Percentiles rank a stretch among this genome's conserved stretches.
Evolutionary conservation across 805 yeast genomes (phyloP).

Genomic region (Brettanomyces bruxellensis): DNA sequence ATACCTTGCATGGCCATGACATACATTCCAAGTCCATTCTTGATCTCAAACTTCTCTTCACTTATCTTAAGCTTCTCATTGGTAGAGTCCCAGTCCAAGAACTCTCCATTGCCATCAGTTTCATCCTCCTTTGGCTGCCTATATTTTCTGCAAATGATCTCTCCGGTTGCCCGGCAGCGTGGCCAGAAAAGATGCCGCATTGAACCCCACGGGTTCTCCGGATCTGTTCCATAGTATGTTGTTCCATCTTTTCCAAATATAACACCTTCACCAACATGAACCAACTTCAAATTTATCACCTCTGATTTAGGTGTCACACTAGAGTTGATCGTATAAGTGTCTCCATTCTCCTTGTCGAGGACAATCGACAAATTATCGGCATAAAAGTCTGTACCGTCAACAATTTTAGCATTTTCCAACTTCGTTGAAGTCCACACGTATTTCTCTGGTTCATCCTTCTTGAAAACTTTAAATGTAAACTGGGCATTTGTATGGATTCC

Average conservation of each 20-base stretch:
- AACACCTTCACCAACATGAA: constrained; percentile 64
- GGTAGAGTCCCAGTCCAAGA: constrained; percentile 1
- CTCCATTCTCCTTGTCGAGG: constrained; percentile 35
- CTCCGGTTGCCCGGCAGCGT: constrained; percentile 64
- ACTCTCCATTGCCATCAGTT: constrained; percentile 6
- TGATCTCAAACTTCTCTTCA: constrained; percentile 16
- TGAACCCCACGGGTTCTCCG: constrained; percentile 86
- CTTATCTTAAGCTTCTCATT: constrained; percentile 4
- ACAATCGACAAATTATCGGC: constrained; percentile 68
- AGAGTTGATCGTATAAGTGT: constrained; percentile 46
- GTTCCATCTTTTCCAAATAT: constrained; percentile 86
- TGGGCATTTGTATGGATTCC: constrained; percentile 88
- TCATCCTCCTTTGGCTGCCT: constrained; percentile 7
- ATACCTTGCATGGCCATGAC: constrained; percentile 97
- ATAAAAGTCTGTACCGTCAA: constrained; percentile 61
- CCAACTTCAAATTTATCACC: constrained; percentile 57
- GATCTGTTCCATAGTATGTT: constrained; percentile 79
- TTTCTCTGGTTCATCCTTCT: constrained; percentile 40
- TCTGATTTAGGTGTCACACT: constrained; percentile 57
- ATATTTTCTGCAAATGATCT: constrained; percentile 36
- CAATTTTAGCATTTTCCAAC: constrained; percentile 65
- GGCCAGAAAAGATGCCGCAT: constrained; percentile 99
- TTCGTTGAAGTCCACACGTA: constrained; percentile 88
- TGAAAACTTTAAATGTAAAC: constrained; percentile 78
- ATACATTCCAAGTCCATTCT: constrained; percentile 57